Percentiles rank a stretch among this genome's conserved stretches.
Evolutionary conservation across 164 flowering plant species (phyloP).

Genomic region (Aristolochia fimbriata): DNA sequence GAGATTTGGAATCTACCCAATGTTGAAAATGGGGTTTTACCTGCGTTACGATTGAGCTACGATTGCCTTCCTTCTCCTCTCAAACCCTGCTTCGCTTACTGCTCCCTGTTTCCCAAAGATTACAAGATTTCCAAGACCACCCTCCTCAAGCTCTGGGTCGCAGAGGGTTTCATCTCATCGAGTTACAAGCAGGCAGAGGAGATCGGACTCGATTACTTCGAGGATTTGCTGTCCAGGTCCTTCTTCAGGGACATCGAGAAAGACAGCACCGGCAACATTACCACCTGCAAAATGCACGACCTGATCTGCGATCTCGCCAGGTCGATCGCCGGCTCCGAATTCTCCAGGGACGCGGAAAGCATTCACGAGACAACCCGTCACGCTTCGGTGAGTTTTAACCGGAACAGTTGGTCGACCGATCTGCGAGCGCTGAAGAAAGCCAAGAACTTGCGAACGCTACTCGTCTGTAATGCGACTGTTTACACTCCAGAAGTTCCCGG

Average conservation of each 20-base stretch:
- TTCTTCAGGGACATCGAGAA: neutral
- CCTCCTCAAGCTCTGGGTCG: constrained; percentile 12
- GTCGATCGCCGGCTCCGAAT: neutral
- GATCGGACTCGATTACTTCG: neutral
- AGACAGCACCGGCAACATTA: neutral
- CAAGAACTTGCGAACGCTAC: constrained; percentile 1
- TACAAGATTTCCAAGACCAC: constrained; percentile 1
- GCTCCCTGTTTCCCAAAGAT: constrained; percentile 15
- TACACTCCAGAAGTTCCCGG: neutral
- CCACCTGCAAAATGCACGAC: constrained; percentile 4
- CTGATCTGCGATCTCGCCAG: neutral
- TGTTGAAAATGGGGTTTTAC: neutral
- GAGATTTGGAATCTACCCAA: constrained; percentile 9
- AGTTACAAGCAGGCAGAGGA: neutral
- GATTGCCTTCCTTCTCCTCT: constrained; percentile 8
- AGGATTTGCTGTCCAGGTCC: neutral
- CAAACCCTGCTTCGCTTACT: constrained; percentile 11
- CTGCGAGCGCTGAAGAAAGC: neutral
- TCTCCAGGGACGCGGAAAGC: neutral
- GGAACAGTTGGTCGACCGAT: neutral
- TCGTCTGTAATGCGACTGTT: neutral
- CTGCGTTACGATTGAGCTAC: constrained; percentile 13
- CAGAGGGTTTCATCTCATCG: constrained; percentile 7
- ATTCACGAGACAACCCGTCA: neutral
- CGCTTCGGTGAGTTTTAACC: neutral